These are phyloP conservation scores for Rhizopogon sp. DNA, from an alignment of 768 basidiomycete species.

Conservation along the genomic window DNA sequence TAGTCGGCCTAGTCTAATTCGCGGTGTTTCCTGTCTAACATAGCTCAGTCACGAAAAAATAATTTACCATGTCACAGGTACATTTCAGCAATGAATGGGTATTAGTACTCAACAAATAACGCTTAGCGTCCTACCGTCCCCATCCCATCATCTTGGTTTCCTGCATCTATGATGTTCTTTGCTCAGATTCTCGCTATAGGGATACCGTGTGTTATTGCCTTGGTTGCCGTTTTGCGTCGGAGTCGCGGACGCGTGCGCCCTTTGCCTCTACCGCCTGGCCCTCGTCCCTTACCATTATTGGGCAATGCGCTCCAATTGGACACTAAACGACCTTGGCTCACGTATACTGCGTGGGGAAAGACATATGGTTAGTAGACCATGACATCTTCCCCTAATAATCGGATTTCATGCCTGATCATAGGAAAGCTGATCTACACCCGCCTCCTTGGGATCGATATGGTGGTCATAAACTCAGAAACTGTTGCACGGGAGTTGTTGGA, in stretches of 20 bases:
- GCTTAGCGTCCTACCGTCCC: background rate
- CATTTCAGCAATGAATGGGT: background rate
- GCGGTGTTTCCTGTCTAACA: background rate
- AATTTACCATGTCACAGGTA: no score
- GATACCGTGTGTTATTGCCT: background rate
- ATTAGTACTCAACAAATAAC: background rate
- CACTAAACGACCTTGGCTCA: constrained; percentile 31
- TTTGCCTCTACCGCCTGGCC: constrained; percentile 38
- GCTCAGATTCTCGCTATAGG: background rate
- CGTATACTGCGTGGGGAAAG: constrained; percentile 38
- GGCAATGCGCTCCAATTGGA: constrained; percentile 46
- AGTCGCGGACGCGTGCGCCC: background rate
- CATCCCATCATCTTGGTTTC: background rate
- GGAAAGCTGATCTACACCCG: no score
- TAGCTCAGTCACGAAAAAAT: no score
- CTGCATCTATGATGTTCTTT: background rate
- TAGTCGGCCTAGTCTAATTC: background rate
- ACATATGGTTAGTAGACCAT: constrained; percentile 34
- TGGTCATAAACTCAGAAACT: no score
- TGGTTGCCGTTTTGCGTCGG: background rate
- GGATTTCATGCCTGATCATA: no score
- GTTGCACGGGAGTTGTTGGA: constrained; percentile 3
- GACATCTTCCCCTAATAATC: no score
- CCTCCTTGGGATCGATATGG: no score
- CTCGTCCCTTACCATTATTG: constrained; percentile 39